phyloP scores from a whole-genome alignment of 257 asterid genomes.

The Osmanthus fragrans region DNA sequence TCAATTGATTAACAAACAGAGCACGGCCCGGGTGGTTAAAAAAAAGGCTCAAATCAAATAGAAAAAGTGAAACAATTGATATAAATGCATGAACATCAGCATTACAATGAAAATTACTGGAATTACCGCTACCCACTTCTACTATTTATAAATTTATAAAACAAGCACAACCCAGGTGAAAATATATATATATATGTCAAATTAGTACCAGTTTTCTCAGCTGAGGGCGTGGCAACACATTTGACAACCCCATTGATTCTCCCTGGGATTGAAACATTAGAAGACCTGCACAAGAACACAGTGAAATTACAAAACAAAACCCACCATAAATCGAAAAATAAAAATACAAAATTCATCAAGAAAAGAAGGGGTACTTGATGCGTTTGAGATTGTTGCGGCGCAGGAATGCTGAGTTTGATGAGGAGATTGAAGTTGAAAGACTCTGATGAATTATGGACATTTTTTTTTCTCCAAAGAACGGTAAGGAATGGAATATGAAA shows the following conservation, averaged over 20 bases:
- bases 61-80: background rate
- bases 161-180: background rate
- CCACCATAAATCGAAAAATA: background rate
- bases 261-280: constrained; percentile 45
- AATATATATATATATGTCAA: too few relatives aligned
- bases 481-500: too few relatives aligned
- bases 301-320: background rate
- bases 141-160: background rate
- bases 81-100: background rate
- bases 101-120: background rate
- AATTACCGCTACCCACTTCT: background rate
- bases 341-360: background rate
- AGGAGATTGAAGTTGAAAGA: constrained; percentile 55
- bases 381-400: constrained; percentile 47
- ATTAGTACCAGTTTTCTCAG: constrained; percentile 62
- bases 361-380: constrained; percentile 37
- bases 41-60: background rate
- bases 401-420: constrained; percentile 56
- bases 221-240: constrained; percentile 70
- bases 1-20: background rate
- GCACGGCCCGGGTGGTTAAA: background rate
- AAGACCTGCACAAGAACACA: constrained; percentile 42
- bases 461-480: too few relatives aligned
- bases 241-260: constrained; percentile 40
- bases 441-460: constrained; percentile 64